Percentiles rank a stretch among this genome's conserved stretches.
phyloP scores from a whole-genome alignment of 2,329 filamentous ascomycete species.

The Talaromyces amestolkiae region DNA sequence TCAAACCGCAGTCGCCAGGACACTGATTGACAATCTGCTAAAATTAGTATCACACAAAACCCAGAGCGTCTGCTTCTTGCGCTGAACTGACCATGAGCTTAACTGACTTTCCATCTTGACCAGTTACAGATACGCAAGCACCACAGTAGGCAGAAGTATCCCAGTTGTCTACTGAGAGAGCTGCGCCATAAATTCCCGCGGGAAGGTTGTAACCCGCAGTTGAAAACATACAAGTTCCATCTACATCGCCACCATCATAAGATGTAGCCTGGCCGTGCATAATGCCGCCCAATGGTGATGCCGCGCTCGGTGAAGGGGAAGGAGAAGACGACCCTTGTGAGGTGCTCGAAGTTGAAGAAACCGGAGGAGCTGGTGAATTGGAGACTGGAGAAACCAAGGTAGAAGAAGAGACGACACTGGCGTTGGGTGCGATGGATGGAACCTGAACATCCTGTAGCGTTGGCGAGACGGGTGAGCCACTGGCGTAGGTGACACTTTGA shows the following conservation, averaged over 20 bases:
- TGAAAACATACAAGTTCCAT: conserved; percentile 63
- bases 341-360: background rate
- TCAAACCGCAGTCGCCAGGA: conserved; percentile 50
- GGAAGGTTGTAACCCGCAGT: conserved; percentile 57
- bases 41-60: background rate
- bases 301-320: background rate
- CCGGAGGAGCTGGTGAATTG: background rate
- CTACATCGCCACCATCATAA: conserved; percentile 56
- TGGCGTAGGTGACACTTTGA: background rate
- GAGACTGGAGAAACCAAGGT: background rate
- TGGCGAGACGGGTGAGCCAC: background rate
- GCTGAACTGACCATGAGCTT: conserved; percentile 32
- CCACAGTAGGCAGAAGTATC: conserved; percentile 56
- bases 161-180: conserved; percentile 60
- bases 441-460: background rate
- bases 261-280: conserved; percentile 48
- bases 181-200: conserved; percentile 57
- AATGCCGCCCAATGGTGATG: background rate
- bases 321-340: background rate
- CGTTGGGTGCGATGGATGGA: background rate
- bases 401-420: background rate
- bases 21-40: conserved; percentile 56
- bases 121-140: conserved; percentile 57
- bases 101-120: conserved; percentile 51
- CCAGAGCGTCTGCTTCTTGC: background rate